Percentiles rank a stretch among this genome's conserved stretches.
These are phyloP conservation scores for Claviceps maximensis DNA, from an alignment of 2,329 filamentous ascomycete genomes.

Conservation along the genomic window DNA sequence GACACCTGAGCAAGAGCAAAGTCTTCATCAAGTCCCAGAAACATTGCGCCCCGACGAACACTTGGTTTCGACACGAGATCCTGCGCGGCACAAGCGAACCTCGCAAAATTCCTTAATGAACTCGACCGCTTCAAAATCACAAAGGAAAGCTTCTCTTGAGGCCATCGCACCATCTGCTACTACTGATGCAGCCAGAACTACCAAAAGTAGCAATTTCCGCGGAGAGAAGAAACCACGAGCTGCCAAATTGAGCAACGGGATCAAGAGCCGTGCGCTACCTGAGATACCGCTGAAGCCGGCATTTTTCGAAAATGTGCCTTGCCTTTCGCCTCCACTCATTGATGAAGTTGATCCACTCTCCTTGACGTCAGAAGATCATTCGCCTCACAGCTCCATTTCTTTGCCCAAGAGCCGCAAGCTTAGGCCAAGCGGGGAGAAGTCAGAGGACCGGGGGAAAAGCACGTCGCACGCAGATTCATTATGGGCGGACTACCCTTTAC, in stretches of 20 bases:
- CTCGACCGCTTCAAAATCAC: slow-evolving; percentile 15
- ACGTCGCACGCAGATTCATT: slow-evolving; percentile 14
- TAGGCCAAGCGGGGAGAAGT: slow-evolving; percentile 4
- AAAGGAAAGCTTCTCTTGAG: slow-evolving; percentile 19
- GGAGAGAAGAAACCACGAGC: slow-evolving; percentile 23
- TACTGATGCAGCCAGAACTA: slow-evolving; percentile 18
- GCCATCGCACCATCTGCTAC: slow-evolving; percentile 13
- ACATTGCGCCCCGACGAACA: slow-evolving; percentile 4
- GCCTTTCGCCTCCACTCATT: slow-evolving; percentile 12
- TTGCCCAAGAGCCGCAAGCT: slow-evolving; percentile 1
- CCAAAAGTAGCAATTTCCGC: slow-evolving; percentile 18
- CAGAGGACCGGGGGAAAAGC: slow-evolving; percentile 11
- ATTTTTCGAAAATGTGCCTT: slow-evolving; percentile 25
- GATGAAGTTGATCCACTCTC: slow-evolving; percentile 10
- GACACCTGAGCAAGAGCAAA: background rate
- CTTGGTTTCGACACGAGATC: slow-evolving; percentile 3
- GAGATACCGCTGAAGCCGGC: slow-evolving; percentile 23
- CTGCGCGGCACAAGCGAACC: slow-evolving; percentile 6
- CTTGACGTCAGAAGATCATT: slow-evolving; percentile 6
- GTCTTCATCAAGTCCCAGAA: background rate
- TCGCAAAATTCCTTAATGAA: slow-evolving; percentile 12
- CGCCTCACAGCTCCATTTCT: background rate
- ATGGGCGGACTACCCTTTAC: slow-evolving; percentile 25
- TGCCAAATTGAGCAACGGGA: slow-evolving; percentile 15
- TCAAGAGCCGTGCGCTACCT: slow-evolving; percentile 18